These are phyloP conservation scores for Laguncularia racemosa DNA, from an alignment of 345 rosid genomes.

Conservation along the genomic window DNA sequence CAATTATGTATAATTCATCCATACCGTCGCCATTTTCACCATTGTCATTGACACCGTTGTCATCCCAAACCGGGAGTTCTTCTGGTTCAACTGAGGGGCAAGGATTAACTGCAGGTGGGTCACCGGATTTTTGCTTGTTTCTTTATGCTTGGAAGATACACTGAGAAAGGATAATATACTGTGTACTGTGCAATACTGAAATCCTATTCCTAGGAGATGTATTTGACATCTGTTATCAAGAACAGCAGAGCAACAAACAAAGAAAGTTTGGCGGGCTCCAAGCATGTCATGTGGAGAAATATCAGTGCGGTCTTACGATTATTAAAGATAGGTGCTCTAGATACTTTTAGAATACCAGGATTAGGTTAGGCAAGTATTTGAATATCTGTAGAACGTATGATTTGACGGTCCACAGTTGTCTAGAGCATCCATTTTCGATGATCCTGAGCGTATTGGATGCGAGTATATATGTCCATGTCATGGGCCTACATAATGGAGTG, in stretches of 20 bases:
- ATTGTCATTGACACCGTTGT: conserved; percentile 25
- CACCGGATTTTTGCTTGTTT: conserved; percentile 49
- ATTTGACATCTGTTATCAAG: conserved; percentile 4
- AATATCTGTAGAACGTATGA: too few relatives aligned
- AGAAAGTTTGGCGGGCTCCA: conserved; percentile 9
- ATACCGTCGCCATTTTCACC: conserved; percentile 22
- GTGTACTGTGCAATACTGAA: neutral
- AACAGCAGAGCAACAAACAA: conserved; percentile 4
- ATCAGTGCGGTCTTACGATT: too few relatives aligned
- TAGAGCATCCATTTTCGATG: neutral
- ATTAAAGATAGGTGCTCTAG: too few relatives aligned
- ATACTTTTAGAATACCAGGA: too few relatives aligned
- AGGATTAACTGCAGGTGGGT: conserved; percentile 19
- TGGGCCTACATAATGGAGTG: conserved; percentile 19
- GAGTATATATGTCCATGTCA: neutral
- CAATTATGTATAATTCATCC: conserved; percentile 20
- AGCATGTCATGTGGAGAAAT: neutral
- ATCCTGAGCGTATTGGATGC: neutral
- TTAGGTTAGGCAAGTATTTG: too few relatives aligned
- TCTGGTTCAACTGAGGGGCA: conserved; percentile 32
- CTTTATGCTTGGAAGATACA: conserved; percentile 60
- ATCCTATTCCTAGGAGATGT: too few relatives aligned
- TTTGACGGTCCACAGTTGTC: too few relatives aligned
- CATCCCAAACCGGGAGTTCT: conserved; percentile 26
- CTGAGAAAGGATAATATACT: conserved; percentile 10